Evolutionary conservation across 257 asterid species (phyloP).

Genomic region (Solanum habrochaites): DNA sequence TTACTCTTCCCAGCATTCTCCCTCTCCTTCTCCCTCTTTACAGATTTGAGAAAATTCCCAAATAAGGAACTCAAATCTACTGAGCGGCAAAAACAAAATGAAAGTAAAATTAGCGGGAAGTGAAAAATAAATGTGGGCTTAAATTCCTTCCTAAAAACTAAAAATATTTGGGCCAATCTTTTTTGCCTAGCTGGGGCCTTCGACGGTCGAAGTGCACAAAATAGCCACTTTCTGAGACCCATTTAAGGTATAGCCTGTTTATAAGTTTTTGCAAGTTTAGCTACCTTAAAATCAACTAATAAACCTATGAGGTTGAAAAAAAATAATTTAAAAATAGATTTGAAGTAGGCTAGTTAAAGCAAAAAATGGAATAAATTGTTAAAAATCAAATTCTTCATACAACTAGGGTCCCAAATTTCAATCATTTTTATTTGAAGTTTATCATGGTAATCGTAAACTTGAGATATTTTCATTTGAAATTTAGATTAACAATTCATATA

Average conservation of each 20-base stretch:
- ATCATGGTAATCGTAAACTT: neutral
- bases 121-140: neutral
- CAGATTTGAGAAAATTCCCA: neutral
- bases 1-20: conserved; percentile 50
- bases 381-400: neutral
- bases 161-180: neutral
- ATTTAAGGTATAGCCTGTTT: neutral
- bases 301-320: neutral
- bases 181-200: neutral
- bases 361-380: neutral
- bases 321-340: neutral
- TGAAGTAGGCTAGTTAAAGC: neutral
- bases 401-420: neutral
- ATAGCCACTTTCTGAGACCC: neutral
- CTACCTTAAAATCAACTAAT: neutral
- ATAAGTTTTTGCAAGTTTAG: neutral
- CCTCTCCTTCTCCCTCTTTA: neutral
- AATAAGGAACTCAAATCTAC: neutral
- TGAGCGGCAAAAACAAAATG: neutral
- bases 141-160: neutral
- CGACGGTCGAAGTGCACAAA: neutral
- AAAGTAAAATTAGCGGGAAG: neutral
- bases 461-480: neutral
- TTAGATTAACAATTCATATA: neutral
- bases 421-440: neutral